Conservation (phyloP, 2,329 filamentous ascomycete species). For the Penicillium corylophilum region DNA sequence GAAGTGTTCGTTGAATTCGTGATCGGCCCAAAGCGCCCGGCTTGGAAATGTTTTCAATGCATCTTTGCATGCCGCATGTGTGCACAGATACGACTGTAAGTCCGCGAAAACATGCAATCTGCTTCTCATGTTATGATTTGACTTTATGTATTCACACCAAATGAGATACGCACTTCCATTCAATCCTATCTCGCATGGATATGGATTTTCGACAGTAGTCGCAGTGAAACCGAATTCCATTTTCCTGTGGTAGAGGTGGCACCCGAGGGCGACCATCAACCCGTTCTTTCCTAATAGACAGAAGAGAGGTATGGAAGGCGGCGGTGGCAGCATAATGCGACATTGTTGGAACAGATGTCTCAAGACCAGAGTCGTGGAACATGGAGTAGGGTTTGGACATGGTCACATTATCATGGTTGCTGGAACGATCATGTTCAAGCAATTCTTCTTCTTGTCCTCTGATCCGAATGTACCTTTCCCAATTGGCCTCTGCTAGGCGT, state of each 20-base stretch:
- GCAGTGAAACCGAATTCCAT: no score
- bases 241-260: no score
- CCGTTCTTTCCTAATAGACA: no score
- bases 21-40: slow-evolving; percentile 4
- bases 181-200: slow-evolving; percentile 2
- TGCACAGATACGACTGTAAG: slow-evolving; percentile 9
- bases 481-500: slow-evolving; percentile 8
- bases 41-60: slow-evolving; percentile 5
- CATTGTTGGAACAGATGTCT: no score
- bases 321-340: no score
- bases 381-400: slow-evolving; percentile 2
- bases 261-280: no score
- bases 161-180: slow-evolving; percentile 5
- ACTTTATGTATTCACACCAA: neutral
- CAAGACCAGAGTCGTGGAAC: slow-evolving; percentile 1
- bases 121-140: neutral
- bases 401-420: neutral
- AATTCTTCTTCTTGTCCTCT: neutral
- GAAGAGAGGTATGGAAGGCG: no score
- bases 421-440: neutral
- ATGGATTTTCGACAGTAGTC: neutral
- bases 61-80: slow-evolving; percentile 2
- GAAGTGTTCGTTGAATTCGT: slow-evolving; percentile 10
- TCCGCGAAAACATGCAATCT: slow-evolving; percentile 9
- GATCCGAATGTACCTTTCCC: slow-evolving; percentile 6